These are phyloP conservation scores for Pyrenochaeta sp. DNA, from an alignment of 2,329 filamentous ascomycete species.

Conservation along the genomic window DNA sequence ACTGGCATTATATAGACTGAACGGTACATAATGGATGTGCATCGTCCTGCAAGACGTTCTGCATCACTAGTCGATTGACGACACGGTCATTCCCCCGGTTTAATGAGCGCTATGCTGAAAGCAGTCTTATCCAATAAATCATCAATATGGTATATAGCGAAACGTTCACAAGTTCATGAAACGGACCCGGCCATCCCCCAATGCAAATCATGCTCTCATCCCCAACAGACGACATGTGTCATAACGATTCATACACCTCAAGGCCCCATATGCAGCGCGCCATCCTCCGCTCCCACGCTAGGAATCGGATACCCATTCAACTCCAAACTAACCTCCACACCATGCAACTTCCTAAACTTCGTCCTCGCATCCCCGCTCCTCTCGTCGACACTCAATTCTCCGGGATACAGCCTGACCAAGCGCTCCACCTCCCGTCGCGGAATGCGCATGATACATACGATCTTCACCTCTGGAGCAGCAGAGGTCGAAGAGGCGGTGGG, in stretches of 20 bases:
- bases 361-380: constrained; percentile 44
- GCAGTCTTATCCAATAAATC: background rate
- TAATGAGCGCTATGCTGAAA: no score
- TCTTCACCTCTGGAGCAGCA: constrained; percentile 36
- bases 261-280: background rate
- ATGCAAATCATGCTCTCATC: no score
- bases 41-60: no score
- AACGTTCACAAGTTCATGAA: background rate
- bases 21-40: background rate
- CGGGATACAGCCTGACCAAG: constrained; percentile 62
- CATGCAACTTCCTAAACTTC: constrained; percentile 39
- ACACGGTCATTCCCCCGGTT: no score
- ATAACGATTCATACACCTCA: no score
- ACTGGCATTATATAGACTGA: background rate
- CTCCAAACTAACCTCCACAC: constrained; percentile 45
- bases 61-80: no score
- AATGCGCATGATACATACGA: constrained; percentile 48
- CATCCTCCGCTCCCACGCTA: background rate
- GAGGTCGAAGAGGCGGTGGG: background rate
- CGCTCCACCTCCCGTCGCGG: constrained; percentile 56
- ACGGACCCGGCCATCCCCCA: background rate
- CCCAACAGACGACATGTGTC: no score
- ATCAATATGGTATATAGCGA: background rate
- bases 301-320: constrained; percentile 31
- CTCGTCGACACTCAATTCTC: constrained; percentile 55